Conservation (phyloP, 306 rosid genomes). For the Quercus bicolor region DNA sequence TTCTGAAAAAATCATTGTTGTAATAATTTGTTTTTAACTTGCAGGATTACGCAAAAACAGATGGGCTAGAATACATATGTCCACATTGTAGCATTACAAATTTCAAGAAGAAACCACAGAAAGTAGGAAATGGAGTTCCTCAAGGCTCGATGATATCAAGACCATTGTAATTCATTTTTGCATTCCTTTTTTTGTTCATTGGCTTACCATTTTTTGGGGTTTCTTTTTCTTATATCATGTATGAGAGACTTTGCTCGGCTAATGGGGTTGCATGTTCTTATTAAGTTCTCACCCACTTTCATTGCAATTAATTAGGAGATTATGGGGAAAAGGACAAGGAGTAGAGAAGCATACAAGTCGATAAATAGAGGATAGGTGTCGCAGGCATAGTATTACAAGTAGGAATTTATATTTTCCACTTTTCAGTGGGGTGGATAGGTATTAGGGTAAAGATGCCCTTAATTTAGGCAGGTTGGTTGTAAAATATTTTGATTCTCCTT, state of each 20-base stretch:
- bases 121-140: slow-evolving; percentile 63
- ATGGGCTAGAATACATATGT: slow-evolving; percentile 94
- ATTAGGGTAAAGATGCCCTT: not conserved
- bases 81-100: slow-evolving; percentile 94
- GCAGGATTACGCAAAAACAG: slow-evolving; percentile 99
- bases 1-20: not conserved
- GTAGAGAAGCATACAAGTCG: slow-evolving; percentile 24
- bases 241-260: slow-evolving; percentile 15
- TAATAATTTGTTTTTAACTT: slow-evolving; percentile 9
- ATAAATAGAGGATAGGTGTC: not conserved
- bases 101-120: slow-evolving; percentile 88
- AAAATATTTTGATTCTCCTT: slow-evolving; percentile 19
- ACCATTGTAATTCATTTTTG: slow-evolving; percentile 49
- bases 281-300: slow-evolving; percentile 4
- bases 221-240: slow-evolving; percentile 12
- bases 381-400: slow-evolving; percentile 19
- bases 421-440: not conserved
- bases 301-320: slow-evolving; percentile 4
- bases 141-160: slow-evolving; percentile 67
- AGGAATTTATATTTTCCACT: slow-evolving; percentile 8
- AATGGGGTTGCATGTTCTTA: slow-evolving; percentile 12
- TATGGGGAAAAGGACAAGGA: slow-evolving; percentile 9
- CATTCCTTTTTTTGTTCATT: not conserved
- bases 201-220: slow-evolving; percentile 24
- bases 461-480: slow-evolving; percentile 31